Base-by-base conservation (phyloP, 2,329 filamentous ascomycete genomes). In the Fusarium verrucosum region DNA sequence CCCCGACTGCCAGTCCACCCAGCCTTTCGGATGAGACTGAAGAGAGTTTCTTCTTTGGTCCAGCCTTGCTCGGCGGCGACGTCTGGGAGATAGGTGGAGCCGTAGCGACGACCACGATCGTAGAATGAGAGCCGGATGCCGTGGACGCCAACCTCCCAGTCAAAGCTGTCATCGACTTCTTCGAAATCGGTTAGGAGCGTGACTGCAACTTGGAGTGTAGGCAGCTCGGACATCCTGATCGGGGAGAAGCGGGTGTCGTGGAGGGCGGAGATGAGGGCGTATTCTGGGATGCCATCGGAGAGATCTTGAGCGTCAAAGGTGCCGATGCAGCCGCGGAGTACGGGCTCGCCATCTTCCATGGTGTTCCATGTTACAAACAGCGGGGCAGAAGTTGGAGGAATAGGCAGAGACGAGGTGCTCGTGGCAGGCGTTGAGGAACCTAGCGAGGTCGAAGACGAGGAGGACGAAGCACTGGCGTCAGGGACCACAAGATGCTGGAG, bases 321-420 rank as follows among this genome's bases (percentile, higher is more conserved):
- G 69, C 95, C 95, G 74, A 99, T 98, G 82, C 95, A 99, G 58
- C 95, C 95, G 58, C 95, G 89, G 37, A 99, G 85, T 22, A 85
- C 85, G 74, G 89, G 55, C 32, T 76, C 73, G 62, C 70, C 71
- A 19, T 70, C 73, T 26, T 73, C 72, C 51, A 92, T 70, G 1
- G 87, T 92, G 79, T 97, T 96, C 94, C 94, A 98, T 9, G 94
- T 97, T 42, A 99, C 92, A 75, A 98, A 98, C 35, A 98, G 84
- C 1, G 94, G 94, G 62, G 89, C 87, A 37, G 85, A 83, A 55
- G 78, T 77, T 28, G 70, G 65, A 67, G 74, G 40, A 56, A 56
- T 72, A 14, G 79, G 72, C 20, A 79, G 75, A 25, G 77, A 82
- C 30, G 79, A 76, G 13, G 74, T 79, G 14, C 80, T 81, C 2